Evolutionary conservation across 805 yeast species (phyloP).

Genomic region (Nakazawaea sp.): DNA sequence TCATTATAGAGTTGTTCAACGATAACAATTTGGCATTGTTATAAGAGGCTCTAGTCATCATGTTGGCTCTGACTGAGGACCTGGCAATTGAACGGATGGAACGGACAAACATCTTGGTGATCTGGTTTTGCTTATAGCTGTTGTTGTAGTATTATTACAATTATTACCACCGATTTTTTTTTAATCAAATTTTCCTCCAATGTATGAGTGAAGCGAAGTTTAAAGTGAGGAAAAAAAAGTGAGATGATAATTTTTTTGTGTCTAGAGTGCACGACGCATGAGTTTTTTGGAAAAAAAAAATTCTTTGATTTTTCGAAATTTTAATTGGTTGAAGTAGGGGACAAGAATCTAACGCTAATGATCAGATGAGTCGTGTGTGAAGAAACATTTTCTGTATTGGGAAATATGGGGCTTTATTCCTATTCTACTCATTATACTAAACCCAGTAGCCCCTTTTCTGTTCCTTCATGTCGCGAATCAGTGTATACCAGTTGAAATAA

Average conservation of each 20-base stretch:
- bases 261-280: too few relatives aligned
- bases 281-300: background rate
- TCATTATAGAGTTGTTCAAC: slow-evolving; percentile 17
- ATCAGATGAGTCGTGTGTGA: background rate
- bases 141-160: too few relatives aligned
- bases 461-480: background rate
- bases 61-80: slow-evolving; percentile 22
- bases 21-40: slow-evolving; percentile 15
- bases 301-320: slow-evolving; percentile 1
- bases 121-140: background rate
- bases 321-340: slow-evolving; percentile 4
- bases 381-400: background rate
- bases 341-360: too few relatives aligned
- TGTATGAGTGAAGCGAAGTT: background rate
- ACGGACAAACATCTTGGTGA: slow-evolving; percentile 24
- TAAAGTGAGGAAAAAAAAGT: background rate
- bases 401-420: too few relatives aligned
- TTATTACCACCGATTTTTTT: too few relatives aligned
- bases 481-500: slow-evolving; percentile 1
- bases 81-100: slow-evolving; percentile 27
- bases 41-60: slow-evolving; percentile 8
- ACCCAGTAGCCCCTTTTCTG: slow-evolving; percentile 1
- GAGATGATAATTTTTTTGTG: too few relatives aligned
- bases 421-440: too few relatives aligned
- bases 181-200: too few relatives aligned